A percentile compares a stretch with the other conserved stretches of the same genome.
Evolutionary conservation across 371 early-diverging fungal genomes (phyloP).

Genomic region (Fennellomyces sp.): DNA sequence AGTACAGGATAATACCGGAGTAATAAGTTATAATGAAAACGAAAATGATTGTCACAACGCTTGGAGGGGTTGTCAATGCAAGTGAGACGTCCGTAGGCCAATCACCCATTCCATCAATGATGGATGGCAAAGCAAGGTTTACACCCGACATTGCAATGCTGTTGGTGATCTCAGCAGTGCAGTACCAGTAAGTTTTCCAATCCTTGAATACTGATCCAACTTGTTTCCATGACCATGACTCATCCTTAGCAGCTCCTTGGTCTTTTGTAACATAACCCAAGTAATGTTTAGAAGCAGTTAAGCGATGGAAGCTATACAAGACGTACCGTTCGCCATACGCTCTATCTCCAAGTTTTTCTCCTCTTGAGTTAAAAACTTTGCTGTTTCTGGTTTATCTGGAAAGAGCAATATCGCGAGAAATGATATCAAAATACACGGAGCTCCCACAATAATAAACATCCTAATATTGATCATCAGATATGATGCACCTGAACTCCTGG

Average conservation of each 20-base stretch:
- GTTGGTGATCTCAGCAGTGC: slow-evolving; percentile 26
- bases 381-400: slow-evolving; percentile 58
- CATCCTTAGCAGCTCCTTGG: slow-evolving; percentile 33
- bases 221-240: slow-evolving; percentile 45
- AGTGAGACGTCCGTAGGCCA: slow-evolving; percentile 33
- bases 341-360: slow-evolving; percentile 47
- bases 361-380: slow-evolving; percentile 52
- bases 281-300: too few relatives aligned
- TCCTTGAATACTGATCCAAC: slow-evolving; percentile 35
- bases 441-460: slow-evolving; percentile 57
- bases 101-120: slow-evolving; percentile 32
- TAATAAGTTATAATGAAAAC: slow-evolving; percentile 29
- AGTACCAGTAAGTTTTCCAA: slow-evolving; percentile 40
- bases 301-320: too few relatives aligned
- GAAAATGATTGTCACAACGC: slow-evolving; percentile 14
- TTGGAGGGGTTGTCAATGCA: slow-evolving; percentile 40
- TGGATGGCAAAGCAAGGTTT: slow-evolving; percentile 34
- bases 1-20: too few relatives aligned
- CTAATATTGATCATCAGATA: slow-evolving; percentile 21
- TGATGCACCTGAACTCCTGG: too few relatives aligned
- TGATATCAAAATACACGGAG: slow-evolving; percentile 38
- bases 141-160: slow-evolving; percentile 36
- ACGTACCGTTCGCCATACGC: slow-evolving; percentile 43
- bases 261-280: too few relatives aligned
- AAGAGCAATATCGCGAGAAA: slow-evolving; percentile 43